phyloP scores from a whole-genome alignment of 148 eudicot species.

The Persicaria tinctoria region DNA sequence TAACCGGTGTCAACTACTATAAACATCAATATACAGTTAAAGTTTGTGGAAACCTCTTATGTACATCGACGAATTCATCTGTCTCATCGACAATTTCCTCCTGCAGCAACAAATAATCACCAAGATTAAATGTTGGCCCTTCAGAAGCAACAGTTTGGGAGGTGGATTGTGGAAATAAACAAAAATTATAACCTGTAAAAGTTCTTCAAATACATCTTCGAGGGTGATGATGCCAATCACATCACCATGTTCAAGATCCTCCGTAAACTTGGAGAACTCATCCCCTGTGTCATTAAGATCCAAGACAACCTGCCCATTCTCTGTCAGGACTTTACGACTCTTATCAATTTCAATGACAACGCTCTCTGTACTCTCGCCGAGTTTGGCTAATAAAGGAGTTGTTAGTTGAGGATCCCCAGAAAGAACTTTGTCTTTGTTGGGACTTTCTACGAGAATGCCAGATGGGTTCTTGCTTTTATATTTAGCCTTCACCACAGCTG shows the following conservation, averaged over 20 bases:
- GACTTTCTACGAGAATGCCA: constrained; percentile 14
- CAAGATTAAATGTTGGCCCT: not conserved
- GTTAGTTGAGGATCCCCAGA: constrained; percentile 30
- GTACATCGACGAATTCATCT: constrained; percentile 20
- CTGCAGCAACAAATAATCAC: constrained; percentile 8
- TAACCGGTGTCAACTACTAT: not conserved
- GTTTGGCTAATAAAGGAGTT: constrained; percentile 44
- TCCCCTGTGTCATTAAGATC: not conserved
- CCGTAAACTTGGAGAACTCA: constrained; percentile 17
- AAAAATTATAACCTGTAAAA: constrained; percentile 52
- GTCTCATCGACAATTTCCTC: constrained; percentile 22
- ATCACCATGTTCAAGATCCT: constrained; percentile 72
- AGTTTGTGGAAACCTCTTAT: constrained; percentile 9
- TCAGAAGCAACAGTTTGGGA: not conserved
- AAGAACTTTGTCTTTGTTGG: constrained; percentile 20
- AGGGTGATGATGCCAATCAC: constrained; percentile 90
- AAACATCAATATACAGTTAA: not conserved
- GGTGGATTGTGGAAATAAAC: not conserved
- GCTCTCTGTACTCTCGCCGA: constrained; percentile 20
- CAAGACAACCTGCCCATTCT: constrained; percentile 9
- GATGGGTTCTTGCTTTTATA: constrained; percentile 3
- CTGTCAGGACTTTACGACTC: not conserved
- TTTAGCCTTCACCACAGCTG: constrained; percentile 39
- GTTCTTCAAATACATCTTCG: constrained; percentile 95
- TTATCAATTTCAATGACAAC: constrained; percentile 17